These are phyloP conservation scores for Pyrenophora seminiperda DNA, from an alignment of 2,329 filamentous ascomycete species.

Conservation along the genomic window DNA sequence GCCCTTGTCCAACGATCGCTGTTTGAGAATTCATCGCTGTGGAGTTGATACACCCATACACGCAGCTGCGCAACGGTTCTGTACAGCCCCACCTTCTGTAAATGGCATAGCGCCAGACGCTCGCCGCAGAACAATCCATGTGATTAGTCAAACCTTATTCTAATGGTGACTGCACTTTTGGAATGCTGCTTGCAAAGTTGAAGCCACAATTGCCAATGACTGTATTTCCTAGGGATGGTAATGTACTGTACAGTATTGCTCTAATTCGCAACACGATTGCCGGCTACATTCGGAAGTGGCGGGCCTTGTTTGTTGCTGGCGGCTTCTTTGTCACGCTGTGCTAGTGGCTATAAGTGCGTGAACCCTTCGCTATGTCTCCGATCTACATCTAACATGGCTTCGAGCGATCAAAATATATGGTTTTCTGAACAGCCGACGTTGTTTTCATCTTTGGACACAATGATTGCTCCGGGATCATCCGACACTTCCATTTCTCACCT, in stretches of 20 bases:
- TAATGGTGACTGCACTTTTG: not conserved
- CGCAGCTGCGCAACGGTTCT: too few relatives aligned
- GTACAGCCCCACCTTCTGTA: too few relatives aligned
- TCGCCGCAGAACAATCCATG: not conserved
- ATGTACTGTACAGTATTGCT: not conserved
- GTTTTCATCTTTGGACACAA: not conserved
- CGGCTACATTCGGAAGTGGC: not conserved
- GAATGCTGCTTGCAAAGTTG: not conserved
- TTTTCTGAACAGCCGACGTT: not conserved
- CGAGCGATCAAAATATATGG: not conserved
- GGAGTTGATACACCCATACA: too few relatives aligned
- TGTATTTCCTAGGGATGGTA: not conserved
- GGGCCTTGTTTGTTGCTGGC: not conserved
- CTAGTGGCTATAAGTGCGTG: conserved; percentile 5
- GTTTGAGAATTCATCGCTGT: too few relatives aligned
- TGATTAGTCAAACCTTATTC: not conserved
- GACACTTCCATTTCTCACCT: not conserved
- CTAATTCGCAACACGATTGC: not conserved
- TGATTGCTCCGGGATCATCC: not conserved
- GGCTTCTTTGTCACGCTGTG: conserved; percentile 3
- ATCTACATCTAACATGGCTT: conserved; percentile 5
- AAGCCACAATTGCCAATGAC: not conserved
- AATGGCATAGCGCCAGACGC: not conserved
- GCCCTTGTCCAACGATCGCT: not conserved
- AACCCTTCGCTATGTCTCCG: not conserved